Conservation (phyloP, 2,329 filamentous ascomycete species). For the Diplodia scrobiculata region DNA sequence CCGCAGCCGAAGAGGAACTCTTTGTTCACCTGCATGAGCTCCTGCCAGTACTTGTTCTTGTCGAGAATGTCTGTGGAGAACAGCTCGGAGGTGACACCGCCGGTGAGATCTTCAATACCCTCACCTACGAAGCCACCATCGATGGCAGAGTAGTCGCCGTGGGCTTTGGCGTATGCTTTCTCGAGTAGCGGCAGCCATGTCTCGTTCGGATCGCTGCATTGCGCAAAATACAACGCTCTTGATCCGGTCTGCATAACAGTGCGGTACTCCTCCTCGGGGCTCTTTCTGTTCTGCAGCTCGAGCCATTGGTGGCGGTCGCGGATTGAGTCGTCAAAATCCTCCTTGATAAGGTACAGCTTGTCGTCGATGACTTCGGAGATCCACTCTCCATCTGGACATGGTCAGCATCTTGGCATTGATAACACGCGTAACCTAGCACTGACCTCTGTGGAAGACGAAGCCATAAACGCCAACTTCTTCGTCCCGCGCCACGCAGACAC, state of each 20-base stretch:
- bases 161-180: slow-evolving; percentile 82
- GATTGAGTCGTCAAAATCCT: slow-evolving; percentile 73
- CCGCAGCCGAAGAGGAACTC: slow-evolving; percentile 78
- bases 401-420: slow-evolving; percentile 15
- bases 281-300: slow-evolving; percentile 61
- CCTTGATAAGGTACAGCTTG: slow-evolving; percentile 77
- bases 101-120: slow-evolving; percentile 61
- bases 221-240: slow-evolving; percentile 74
- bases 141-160: slow-evolving; percentile 76
- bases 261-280: slow-evolving; percentile 68
- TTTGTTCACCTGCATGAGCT: slow-evolving; percentile 75
- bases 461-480: slow-evolving; percentile 78
- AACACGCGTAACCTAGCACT: not conserved
- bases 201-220: slow-evolving; percentile 73
- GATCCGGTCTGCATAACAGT: slow-evolving; percentile 72
- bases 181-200: slow-evolving; percentile 80
- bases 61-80: slow-evolving; percentile 70
- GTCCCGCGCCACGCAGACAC: slow-evolving; percentile 71
- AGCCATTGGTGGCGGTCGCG: slow-evolving; percentile 74
- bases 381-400: slow-evolving; percentile 57
- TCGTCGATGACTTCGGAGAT: slow-evolving; percentile 89
- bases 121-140: slow-evolving; percentile 69
- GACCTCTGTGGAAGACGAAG: slow-evolving; percentile 74
- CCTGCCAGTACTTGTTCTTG: slow-evolving; percentile 78
- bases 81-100: slow-evolving; percentile 69